These are phyloP conservation scores for Ceratocystis ficicola DNA, from an alignment of 2,329 filamentous ascomycete genomes.

Conservation along the genomic window DNA sequence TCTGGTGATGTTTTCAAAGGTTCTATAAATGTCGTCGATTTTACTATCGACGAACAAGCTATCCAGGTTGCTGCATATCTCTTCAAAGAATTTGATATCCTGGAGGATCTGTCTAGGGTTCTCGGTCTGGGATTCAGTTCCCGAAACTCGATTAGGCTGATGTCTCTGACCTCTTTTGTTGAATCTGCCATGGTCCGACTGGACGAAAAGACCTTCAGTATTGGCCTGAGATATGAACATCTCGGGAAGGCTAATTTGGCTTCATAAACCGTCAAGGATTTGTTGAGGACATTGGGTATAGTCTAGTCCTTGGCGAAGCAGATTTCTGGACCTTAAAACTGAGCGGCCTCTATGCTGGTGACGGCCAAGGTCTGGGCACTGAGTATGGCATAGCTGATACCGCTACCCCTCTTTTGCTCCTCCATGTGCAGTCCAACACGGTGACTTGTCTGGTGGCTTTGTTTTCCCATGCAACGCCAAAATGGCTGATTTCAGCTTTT, in stretches of 20 bases:
- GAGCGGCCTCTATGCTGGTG: conserved; percentile 28
- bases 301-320: conserved; percentile 42
- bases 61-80: conserved; percentile 35
- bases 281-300: conserved; percentile 46
- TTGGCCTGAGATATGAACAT: conserved; percentile 48
- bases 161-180: conserved; percentile 35
- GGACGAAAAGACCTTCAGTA: conserved; percentile 43
- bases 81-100: conserved; percentile 31
- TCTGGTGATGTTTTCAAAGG: conserved; percentile 36
- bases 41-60: conserved; percentile 33
- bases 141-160: conserved; percentile 35
- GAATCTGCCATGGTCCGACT: conserved; percentile 26
- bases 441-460: conserved; percentile 34
- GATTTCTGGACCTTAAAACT: conserved; percentile 53
- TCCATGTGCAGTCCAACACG: conserved; percentile 40
- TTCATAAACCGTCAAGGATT: conserved; percentile 53
- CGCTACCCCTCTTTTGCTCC: conserved; percentile 52
- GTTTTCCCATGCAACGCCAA: conserved; percentile 36
- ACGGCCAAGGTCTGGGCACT: background rate
- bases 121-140: conserved; percentile 35
- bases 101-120: conserved; percentile 30
- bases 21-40: conserved; percentile 33
- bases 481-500: conserved; percentile 41
- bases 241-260: conserved; percentile 60
- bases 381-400: conserved; percentile 38